Percentiles rank a stretch among this genome's conserved stretches.
These are phyloP conservation scores for Fomes fomentarius DNA, from an alignment of 1,284 basidiomycete genomes.

Conservation along the genomic window DNA sequence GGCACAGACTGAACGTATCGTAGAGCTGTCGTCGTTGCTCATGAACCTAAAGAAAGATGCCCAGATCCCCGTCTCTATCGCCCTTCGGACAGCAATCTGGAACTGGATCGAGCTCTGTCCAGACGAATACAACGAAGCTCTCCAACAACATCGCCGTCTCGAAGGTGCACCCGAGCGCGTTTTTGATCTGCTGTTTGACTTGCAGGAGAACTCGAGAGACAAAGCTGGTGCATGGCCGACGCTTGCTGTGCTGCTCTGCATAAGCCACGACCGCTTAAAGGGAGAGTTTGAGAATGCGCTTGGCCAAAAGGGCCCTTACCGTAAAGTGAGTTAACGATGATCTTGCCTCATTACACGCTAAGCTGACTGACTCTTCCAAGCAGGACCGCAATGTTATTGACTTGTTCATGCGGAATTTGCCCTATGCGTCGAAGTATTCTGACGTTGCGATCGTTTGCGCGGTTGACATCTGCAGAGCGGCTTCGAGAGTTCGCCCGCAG, in stretches of 20 bases:
- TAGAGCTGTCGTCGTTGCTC: slow-evolving; percentile 83
- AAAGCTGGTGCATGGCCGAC: slow-evolving; percentile 80
- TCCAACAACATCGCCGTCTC: slow-evolving; percentile 63
- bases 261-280: slow-evolving; percentile 77
- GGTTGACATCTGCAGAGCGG: slow-evolving; percentile 83
- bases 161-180: slow-evolving; percentile 85
- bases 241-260: slow-evolving; percentile 75
- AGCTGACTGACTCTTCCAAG: not conserved
- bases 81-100: slow-evolving; percentile 85
- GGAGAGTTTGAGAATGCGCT: slow-evolving; percentile 51
- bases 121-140: slow-evolving; percentile 77
- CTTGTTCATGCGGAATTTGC: slow-evolving; percentile 55
- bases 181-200: slow-evolving; percentile 75
- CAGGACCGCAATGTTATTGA: slow-evolving; percentile 54
- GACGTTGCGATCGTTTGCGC: slow-evolving; percentile 77
- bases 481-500: slow-evolving; percentile 62
- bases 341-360: not conserved
- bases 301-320: slow-evolving; percentile 28
- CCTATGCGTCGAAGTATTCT: slow-evolving; percentile 52
- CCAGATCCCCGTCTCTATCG: slow-evolving; percentile 73
- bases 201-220: slow-evolving; percentile 52
- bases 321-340: slow-evolving; percentile 28
- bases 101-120: slow-evolving; percentile 90
- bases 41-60: slow-evolving; percentile 83
- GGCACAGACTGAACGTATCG: slow-evolving; percentile 1